phyloP scores from a whole-genome alignment of 2,329 filamentous ascomycete genomes.

The Hymenoscyphus scutula region DNA sequence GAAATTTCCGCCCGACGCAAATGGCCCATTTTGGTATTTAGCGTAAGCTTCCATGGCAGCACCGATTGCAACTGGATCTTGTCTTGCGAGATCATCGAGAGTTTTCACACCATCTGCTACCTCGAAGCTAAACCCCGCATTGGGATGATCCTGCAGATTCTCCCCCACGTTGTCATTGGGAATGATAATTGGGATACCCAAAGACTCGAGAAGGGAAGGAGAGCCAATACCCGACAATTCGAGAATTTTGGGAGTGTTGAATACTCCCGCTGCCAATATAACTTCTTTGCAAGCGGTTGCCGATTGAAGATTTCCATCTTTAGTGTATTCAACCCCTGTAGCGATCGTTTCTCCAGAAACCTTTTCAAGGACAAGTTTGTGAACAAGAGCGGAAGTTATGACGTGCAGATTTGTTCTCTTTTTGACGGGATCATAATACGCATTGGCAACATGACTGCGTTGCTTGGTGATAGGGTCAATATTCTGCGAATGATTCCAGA shows the following conservation, averaged over 20 bases:
- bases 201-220: constrained; percentile 35
- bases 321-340: constrained; percentile 17
- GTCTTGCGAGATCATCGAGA: constrained; percentile 36
- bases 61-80: constrained; percentile 36
- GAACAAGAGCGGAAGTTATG: constrained; percentile 80
- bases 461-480: constrained; percentile 6
- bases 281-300: constrained; percentile 39
- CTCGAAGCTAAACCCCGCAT: constrained; percentile 32
- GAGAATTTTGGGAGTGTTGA: constrained; percentile 46
- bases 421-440: constrained; percentile 18
- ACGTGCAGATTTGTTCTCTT: constrained; percentile 65
- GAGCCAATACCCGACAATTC: constrained; percentile 45
- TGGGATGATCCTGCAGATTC: constrained; percentile 50
- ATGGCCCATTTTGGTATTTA: constrained; percentile 21
- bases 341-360: constrained; percentile 4
- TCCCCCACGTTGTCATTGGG: constrained; percentile 60
- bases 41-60: constrained; percentile 37
- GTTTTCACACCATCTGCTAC: constrained; percentile 36
- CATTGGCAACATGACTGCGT: constrained; percentile 19
- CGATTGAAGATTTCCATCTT: constrained; percentile 16
- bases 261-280: constrained; percentile 45
- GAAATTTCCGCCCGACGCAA: neutral
- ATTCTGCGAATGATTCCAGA: too few relatives aligned
- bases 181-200: constrained; percentile 49
- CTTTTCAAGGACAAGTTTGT: constrained; percentile 57